A percentile compares a stretch with the other conserved stretches of the same genome.
Evolutionary conservation across 2,329 filamentous ascomycete genomes (phyloP).

Genomic region (Rasamsonia emersonii): DNA sequence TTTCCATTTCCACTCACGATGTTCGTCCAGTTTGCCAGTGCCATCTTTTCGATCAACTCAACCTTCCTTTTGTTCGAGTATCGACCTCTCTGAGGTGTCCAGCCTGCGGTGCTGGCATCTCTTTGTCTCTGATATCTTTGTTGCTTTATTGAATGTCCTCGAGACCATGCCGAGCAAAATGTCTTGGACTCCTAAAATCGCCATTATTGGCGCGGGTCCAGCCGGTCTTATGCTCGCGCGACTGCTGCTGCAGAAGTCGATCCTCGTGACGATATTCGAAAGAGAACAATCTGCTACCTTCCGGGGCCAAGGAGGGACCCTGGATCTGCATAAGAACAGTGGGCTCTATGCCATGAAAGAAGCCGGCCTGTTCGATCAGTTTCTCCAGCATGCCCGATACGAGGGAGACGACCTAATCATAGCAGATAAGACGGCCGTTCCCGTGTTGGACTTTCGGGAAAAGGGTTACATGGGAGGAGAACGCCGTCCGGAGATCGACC

Average conservation of each 20-base stretch:
- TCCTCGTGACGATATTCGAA: constrained; percentile 20
- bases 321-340: constrained; percentile 20
- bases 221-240: constrained; percentile 9
- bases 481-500: constrained; percentile 20
- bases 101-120: no score
- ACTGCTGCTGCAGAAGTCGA: constrained; percentile 8
- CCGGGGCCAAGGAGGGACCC: constrained; percentile 17
- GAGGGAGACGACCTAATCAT: constrained; percentile 12
- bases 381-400: constrained; percentile 15
- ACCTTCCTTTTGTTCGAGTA: no score
- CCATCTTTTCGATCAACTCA: no score
- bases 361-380: constrained; percentile 17
- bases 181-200: constrained; percentile 8
- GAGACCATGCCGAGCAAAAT: not conserved
- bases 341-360: constrained; percentile 17
- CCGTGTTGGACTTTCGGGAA: constrained; percentile 7
- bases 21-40: no score
- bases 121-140: no score
- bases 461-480: not conserved
- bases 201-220: constrained; percentile 16
- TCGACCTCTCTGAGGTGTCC: no score
- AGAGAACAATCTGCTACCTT: constrained; percentile 16
- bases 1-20: no score
- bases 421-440: constrained; percentile 13
- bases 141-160: no score